Evolutionary conservation across 441 rosid genomes (phyloP).

Genomic region (Populus hybrid): DNA sequence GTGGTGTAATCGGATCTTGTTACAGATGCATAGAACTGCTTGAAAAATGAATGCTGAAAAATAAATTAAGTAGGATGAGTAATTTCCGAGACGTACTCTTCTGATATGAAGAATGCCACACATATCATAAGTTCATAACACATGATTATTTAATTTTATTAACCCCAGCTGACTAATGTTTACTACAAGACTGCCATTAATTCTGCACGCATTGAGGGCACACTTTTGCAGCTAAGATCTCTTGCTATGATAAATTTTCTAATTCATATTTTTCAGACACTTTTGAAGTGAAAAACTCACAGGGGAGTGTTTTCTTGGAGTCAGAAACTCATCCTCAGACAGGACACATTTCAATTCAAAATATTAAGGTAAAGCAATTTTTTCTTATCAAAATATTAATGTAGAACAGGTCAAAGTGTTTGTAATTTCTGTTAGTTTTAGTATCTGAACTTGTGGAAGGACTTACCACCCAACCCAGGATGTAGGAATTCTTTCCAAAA

Average conservation of each 20-base stretch:
- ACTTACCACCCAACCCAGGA: conserved; percentile 76
- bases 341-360: background rate
- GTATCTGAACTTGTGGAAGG: background rate
- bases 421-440: background rate
- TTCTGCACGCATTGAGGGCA: background rate
- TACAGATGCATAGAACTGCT: conserved; percentile 78
- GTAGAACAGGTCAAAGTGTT: background rate
- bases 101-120: background rate
- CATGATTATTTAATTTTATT: background rate
- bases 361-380: background rate
- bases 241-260: background rate
- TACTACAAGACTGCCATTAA: background rate
- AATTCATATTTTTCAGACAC: background rate
- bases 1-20: conserved; percentile 76
- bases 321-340: background rate
- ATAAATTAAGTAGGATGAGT: background rate
- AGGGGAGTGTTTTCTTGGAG: background rate
- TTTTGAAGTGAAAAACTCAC: background rate
- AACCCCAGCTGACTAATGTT: background rate
- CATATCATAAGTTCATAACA: background rate
- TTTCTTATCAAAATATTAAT: background rate
- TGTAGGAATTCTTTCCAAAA: conserved; percentile 51
- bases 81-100: conserved; percentile 4
- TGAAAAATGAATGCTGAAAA: no score
- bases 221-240: background rate